phyloP scores from a whole-genome alignment of 2,329 filamentous ascomycete genomes.

The Dothiorella sarmentorum region DNA sequence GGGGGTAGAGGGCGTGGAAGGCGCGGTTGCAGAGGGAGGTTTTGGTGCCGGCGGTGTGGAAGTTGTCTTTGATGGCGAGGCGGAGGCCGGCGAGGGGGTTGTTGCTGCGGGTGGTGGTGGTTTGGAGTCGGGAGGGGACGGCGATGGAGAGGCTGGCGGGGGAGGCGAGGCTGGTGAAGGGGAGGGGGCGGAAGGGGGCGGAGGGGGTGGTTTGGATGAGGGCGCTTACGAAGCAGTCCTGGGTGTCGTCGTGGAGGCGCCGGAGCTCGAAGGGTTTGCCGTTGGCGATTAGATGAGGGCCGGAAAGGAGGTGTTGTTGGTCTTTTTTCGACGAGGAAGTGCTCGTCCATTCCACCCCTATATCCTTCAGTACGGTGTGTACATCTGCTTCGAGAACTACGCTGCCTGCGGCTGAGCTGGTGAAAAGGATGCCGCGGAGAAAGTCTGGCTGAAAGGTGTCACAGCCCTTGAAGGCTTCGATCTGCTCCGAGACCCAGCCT shows the following conservation, averaged over 20 bases:
- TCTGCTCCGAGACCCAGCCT: not conserved
- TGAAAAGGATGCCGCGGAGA: not conserved
- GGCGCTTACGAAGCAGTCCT: not conserved
- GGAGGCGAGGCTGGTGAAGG: not conserved
- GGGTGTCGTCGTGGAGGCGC: not conserved
- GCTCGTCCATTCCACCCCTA: not conserved
- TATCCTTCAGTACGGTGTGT: not conserved
- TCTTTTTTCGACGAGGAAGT: too few species aligned
- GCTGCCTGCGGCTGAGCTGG: not conserved
- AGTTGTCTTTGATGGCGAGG: conserved; percentile 28
- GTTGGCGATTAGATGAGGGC: not conserved
- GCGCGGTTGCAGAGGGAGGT: conserved; percentile 21
- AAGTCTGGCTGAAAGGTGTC: not conserved
- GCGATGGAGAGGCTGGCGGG: not conserved
- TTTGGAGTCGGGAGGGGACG: not conserved
- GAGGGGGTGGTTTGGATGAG: too few species aligned
- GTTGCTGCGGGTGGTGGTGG: not conserved
- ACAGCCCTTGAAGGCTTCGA: not conserved
- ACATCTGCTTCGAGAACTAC: not conserved
- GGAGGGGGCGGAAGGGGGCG: not conserved
- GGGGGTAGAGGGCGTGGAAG: conserved; percentile 13
- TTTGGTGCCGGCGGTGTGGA: conserved; percentile 22
- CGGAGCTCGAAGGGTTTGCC: not conserved
- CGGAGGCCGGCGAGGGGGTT: conserved; percentile 8
- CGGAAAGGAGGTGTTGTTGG: not conserved